Base-by-base conservation (phyloP, 495 filamentous ascomycete genomes). In the Hyphodiscus hymeniophilus region DNA sequence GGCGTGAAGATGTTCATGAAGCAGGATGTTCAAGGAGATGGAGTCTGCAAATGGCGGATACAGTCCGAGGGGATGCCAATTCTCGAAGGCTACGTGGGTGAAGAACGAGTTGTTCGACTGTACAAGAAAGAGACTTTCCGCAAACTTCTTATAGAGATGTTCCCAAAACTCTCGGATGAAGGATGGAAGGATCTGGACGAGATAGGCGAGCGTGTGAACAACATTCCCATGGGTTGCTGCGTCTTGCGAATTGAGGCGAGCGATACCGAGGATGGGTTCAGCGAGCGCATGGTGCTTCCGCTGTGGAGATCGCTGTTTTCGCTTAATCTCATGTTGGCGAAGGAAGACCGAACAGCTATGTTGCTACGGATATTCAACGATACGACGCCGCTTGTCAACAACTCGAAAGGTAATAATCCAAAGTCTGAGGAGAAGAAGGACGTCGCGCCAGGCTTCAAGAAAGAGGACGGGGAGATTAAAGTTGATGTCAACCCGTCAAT, bases 1-100 rank as follows among this genome's bases (percentile, higher is more conserved):
- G 92, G 92, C 50, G 87, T 98, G 22, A 94, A 94, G 69, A 95
- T 96, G 81, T 97, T 95, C 64, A 87, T 97, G 65, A 92, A 91
- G 68, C 92, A 98, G 60, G 90, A 97, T 57, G 85, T 85, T 0
- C 91, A 95, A 55, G 82, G 78, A 21, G 78, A 75, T 35, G 82
- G 85, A 34, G 84, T 90, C 16, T 94, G 89, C 69, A 76, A 80
- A 30, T 98, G 92, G 92, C 79, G 92, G 15, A 91, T 98, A 55
- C 92, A 98, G 73, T 85, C 79, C 17, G 92, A 98, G 62, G 92
- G 92, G 0, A 72, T 98, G 66, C 78, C 80, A 11, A 85, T 97
- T 44, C 68, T 94, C 34, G 85, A 94, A 60, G 82, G 85, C 16
- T 95, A 89, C 77, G 77, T 96, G 15, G 91, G 91, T 7, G 75